A percentile compares a stretch with the other conserved stretches of the same genome.
phyloP scores from a whole-genome alignment of 2,329 filamentous ascomycete genomes.

The Monosporascus ibericus region DNA sequence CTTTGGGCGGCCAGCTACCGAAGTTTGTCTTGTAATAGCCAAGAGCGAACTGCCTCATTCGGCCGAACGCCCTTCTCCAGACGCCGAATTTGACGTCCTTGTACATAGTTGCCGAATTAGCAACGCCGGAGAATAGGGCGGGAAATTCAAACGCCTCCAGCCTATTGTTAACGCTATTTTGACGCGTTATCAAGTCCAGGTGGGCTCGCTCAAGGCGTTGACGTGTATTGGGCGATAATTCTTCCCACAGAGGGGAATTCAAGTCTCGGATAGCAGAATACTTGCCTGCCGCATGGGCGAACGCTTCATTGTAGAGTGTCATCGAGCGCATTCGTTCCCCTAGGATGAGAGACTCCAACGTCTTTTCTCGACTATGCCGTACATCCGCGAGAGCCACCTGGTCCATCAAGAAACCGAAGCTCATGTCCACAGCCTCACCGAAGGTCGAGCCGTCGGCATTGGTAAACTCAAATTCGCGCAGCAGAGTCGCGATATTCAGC shows the following conservation, averaged over 20 bases:
- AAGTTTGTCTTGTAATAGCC: constrained; percentile 57
- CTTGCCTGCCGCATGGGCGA: constrained; percentile 85
- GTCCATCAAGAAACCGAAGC: constrained; percentile 70
- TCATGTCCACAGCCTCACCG: constrained; percentile 54
- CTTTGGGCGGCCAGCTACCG: constrained; percentile 82
- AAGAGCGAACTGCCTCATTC: constrained; percentile 68
- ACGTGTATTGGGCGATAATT: constrained; percentile 65
- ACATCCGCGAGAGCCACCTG: constrained; percentile 75
- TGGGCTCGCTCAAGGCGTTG: constrained; percentile 78
- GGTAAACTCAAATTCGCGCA: constrained; percentile 53
- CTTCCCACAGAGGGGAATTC: constrained; percentile 60
- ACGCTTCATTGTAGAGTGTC: constrained; percentile 83
- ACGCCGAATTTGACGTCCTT: constrained; percentile 75
- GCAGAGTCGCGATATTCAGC: constrained; percentile 44
- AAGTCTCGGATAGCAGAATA: constrained; percentile 66
- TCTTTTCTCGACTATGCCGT: constrained; percentile 77
- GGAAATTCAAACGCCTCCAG: constrained; percentile 91
- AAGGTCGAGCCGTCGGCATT: constrained; percentile 52
- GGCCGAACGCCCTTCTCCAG: constrained; percentile 71
- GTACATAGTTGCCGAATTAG: constrained; percentile 73
- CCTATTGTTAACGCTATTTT: constrained; percentile 63
- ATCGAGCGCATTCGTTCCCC: constrained; percentile 81
- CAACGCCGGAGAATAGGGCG: constrained; percentile 79
- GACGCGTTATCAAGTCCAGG: constrained; percentile 69
- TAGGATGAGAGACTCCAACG: constrained; percentile 80